Evolutionary conservation across 306 rosid species (phyloP), one percentile per base, ranked within the genome.

Genomic region (Rosa rugosa): DNA sequence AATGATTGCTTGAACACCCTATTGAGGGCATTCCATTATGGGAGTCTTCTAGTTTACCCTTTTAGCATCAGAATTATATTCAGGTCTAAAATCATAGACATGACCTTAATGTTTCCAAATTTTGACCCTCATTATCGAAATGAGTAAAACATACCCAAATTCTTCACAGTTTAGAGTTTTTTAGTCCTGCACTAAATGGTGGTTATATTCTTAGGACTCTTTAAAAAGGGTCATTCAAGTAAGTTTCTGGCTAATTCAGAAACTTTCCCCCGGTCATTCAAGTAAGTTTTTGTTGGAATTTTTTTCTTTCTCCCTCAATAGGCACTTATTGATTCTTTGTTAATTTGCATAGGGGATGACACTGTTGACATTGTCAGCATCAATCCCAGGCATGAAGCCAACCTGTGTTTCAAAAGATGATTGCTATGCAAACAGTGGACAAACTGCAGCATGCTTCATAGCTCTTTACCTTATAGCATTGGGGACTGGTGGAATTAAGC

Each of bases 401-500:
- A 84, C 87, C 17, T 92, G 96, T 77, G 23, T 80, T 20, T 83
- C 78, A 27, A 83, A 84, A 31, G 89, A 82, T 0, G 67, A 85
- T 14, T 92, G 97, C 62, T 84, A 69, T 20, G 84, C 92, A 75
- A 90, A 88, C 11, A 41, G 46, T 41, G 69, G 77, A 63, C 89
- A 92, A 71, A 86, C 80, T 68, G 84, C 86, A 12, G 84, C 87
- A 77, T 75, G 81, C 42, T 90, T 83, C 56, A 0, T 82, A 11
- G 89, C 97, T 0, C 96, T 92, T 74, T 92, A 92, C 92, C 88
- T 89, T 0, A 74, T 92, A 69, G 97, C 96, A 18, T 80, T 92
- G 11, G 97, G 92, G 31, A 90, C 97, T 3, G 97, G 97, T 20
- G 97, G 97, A 59, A 92, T 92, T 63, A 92, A 90, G 87, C 91